phyloP scores from a whole-genome alignment of 352 stramenopile genomes.

The Plasmopara halstedii region DNA sequence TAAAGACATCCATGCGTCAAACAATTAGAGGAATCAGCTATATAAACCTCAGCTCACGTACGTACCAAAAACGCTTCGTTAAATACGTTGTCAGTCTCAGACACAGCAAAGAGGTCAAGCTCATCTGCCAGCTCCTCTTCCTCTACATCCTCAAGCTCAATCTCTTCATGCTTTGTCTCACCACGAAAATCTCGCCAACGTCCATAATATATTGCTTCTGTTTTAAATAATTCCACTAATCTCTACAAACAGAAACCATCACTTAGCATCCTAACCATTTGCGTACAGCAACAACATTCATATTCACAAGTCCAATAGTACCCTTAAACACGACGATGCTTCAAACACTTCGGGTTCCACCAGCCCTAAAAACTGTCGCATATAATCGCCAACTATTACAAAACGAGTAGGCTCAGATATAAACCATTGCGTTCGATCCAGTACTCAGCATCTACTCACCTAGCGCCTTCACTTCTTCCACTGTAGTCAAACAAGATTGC shows the following conservation, averaged over 20 bases:
- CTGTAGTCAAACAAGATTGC: slow-evolving; percentile 46
- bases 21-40: no score
- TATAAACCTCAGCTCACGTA: not conserved
- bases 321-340: slow-evolving; percentile 41
- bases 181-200: slow-evolving; percentile 76
- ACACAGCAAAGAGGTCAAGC: slow-evolving; percentile 77
- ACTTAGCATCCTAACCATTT: not conserved
- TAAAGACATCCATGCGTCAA: slow-evolving; percentile 7
- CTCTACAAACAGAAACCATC: slow-evolving; percentile 25
- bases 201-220: slow-evolving; percentile 80
- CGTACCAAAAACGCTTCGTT: slow-evolving; percentile 63
- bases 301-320: slow-evolving; percentile 6
- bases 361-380: slow-evolving; percentile 28
- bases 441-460: slow-evolving; percentile 17
- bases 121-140: slow-evolving; percentile 79
- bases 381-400: slow-evolving; percentile 45
- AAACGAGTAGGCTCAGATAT: not conserved
- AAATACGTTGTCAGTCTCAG: slow-evolving; percentile 67
- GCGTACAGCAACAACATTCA: not conserved
- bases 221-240: slow-evolving; percentile 64
- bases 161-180: slow-evolving; percentile 71
- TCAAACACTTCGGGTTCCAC: slow-evolving; percentile 40
- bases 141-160: slow-evolving; percentile 72
- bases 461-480: slow-evolving; percentile 45
- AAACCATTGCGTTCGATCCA: not conserved